Evolutionary conservation across 345 rosid species (phyloP).

Genomic region (Trapa incisa): DNA sequence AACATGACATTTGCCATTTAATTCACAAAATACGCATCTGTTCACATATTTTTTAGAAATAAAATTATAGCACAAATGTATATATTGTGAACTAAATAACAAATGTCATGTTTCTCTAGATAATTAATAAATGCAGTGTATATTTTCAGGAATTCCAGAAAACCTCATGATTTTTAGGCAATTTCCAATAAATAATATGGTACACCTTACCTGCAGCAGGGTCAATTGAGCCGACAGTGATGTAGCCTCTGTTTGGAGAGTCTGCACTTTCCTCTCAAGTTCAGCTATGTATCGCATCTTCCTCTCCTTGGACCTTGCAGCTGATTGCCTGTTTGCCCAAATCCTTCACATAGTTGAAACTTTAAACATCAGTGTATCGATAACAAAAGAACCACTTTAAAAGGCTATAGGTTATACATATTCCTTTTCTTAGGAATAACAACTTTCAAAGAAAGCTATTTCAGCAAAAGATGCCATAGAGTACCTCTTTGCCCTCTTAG

Average conservation of each 20-base stretch:
- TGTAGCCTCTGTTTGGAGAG: conserved; percentile 72
- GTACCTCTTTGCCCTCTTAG: conserved; percentile 95
- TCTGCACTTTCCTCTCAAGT: conserved; percentile 73
- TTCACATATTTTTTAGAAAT: too few species aligned
- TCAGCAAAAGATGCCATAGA: neutral
- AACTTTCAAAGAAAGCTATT: neutral
- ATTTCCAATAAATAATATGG: neutral
- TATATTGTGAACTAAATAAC: too few species aligned
- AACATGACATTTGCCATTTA: too few species aligned
- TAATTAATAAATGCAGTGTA: too few species aligned
- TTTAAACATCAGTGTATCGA: neutral
- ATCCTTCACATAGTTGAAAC: conserved; percentile 27
- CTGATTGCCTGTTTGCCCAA: conserved; percentile 75
- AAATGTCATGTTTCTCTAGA: too few species aligned
- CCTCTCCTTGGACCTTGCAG: conserved; percentile 85
- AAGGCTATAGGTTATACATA: neutral
- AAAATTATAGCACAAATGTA: too few species aligned
- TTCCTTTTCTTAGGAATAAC: neutral
- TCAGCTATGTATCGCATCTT: conserved; percentile 70
- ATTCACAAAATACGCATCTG: too few species aligned
- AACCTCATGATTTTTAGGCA: too few species aligned
- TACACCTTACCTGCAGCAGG: conserved; percentile 42
- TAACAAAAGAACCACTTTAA: neutral
- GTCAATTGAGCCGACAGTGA: conserved; percentile 80
- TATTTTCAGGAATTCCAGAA: too few species aligned